Percentiles rank a stretch among this genome's conserved stretches.
Evolutionary conservation across 2,329 filamentous ascomycete genomes (phyloP).

Genomic region (Sclerotinia spermophila): DNA sequence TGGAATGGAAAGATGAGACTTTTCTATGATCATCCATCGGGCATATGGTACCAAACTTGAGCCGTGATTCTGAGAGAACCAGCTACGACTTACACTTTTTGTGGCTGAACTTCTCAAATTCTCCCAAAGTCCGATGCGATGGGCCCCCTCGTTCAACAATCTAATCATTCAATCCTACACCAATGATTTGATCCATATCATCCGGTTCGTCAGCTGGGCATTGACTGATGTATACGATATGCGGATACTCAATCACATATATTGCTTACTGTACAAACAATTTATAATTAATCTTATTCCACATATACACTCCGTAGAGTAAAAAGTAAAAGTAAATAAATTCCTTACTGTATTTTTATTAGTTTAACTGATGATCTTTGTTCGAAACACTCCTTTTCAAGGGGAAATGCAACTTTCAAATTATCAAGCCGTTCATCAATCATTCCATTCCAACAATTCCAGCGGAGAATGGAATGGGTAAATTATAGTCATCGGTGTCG

Average conservation of each 20-base stretch:
- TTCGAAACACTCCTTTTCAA: constrained; percentile 11
- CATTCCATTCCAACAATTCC: neutral
- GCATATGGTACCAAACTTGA: constrained; percentile 2
- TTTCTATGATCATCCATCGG: constrained; percentile 8
- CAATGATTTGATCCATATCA: constrained; percentile 3
- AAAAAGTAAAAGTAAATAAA: neutral
- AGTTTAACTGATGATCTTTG: neutral
- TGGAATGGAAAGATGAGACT: constrained; percentile 12
- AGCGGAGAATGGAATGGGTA: neutral
- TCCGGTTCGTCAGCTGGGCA: constrained; percentile 9
- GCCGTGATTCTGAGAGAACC: constrained; percentile 11
- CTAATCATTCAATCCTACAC: neutral
- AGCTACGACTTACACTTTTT: constrained; percentile 11
- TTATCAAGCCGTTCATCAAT: neutral
- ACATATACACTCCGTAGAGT: neutral
- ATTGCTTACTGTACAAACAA: neutral
- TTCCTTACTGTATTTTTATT: neutral
- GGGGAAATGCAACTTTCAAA: constrained; percentile 4
- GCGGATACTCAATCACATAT: neutral
- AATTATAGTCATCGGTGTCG: neutral
- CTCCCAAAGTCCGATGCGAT: neutral
- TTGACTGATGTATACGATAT: neutral
- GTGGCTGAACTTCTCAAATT: constrained; percentile 16
- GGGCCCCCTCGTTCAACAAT: neutral
- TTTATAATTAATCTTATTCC: neutral